Conservation (phyloP, 352 stramenopile species). For the Pythium dissimile region DNA sequence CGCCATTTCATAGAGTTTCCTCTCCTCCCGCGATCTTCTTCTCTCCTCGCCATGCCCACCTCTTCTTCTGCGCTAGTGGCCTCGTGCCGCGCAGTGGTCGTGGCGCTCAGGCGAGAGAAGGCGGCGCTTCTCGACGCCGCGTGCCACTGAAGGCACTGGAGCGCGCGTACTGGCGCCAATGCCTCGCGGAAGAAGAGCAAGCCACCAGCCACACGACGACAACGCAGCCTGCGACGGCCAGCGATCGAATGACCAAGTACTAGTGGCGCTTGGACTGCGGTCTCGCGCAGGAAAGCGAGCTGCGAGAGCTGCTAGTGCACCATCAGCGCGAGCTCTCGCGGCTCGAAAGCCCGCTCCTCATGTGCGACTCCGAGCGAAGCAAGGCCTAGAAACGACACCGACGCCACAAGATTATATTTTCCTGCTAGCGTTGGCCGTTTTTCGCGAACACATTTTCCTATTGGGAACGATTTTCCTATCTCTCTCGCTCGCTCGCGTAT, state of each 20-base stretch:
- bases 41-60: background rate
- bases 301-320: constrained; percentile 1
- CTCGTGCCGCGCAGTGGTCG: constrained; percentile 2
- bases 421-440: too few relatives aligned
- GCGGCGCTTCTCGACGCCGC: constrained; percentile 4
- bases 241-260: background rate
- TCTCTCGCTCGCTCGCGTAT: too few relatives aligned
- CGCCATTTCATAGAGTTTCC: too few relatives aligned
- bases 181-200: background rate
- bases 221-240: too few relatives aligned
- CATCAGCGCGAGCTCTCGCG: background rate
- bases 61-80: constrained; percentile 1
- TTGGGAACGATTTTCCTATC: too few relatives aligned
- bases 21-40: background rate
- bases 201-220: too few relatives aligned
- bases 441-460: too few relatives aligned
- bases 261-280: background rate
- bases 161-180: background rate
- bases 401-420: too few relatives aligned
- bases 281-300: background rate
- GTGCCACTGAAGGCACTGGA: constrained; percentile 5
- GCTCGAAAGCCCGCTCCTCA: background rate
- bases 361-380: background rate
- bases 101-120: constrained; percentile 4
- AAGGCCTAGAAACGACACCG: background rate